These are phyloP conservation scores for Lentinula guzmanii DNA, from an alignment of 768 basidiomycete genomes.

Conservation along the genomic window DNA sequence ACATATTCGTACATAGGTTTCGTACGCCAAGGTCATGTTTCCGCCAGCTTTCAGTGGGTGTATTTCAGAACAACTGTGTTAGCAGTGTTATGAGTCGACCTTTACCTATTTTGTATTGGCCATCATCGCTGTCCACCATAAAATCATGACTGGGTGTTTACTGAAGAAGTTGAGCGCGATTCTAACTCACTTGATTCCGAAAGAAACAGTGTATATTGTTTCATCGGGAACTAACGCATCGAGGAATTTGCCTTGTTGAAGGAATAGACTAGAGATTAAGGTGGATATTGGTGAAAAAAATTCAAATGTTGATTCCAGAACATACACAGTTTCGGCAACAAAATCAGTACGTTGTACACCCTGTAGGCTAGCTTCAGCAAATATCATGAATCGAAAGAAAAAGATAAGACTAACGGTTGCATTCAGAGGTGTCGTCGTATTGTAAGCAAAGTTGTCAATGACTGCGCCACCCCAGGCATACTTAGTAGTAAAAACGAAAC, in stretches of 20 bases:
- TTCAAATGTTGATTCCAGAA: neutral
- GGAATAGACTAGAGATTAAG: slow-evolving; percentile 13
- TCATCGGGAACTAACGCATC: slow-evolving; percentile 20
- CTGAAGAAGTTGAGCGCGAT: neutral
- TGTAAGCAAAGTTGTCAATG: slow-evolving; percentile 26
- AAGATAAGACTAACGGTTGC: slow-evolving; percentile 11
- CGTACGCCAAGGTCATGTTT: slow-evolving; percentile 14
- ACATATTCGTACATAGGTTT: no score
- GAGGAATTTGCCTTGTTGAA: slow-evolving; percentile 22
- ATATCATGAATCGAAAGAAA: neutral
- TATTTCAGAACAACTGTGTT: neutral
- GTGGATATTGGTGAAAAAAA: neutral
- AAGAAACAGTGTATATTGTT: slow-evolving; percentile 23
- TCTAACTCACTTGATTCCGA: slow-evolving; percentile 25
- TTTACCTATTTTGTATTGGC: slow-evolving; percentile 19
- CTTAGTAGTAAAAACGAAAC: slow-evolving; percentile 7
- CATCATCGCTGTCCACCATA: slow-evolving; percentile 15
- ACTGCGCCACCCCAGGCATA: slow-evolving; percentile 28
- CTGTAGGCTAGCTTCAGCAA: slow-evolving; percentile 1
- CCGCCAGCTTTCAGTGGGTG: slow-evolving; percentile 15
- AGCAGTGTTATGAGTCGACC: neutral
- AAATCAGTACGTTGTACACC: slow-evolving; percentile 21
- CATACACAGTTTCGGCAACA: slow-evolving; percentile 15
- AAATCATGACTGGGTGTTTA: neutral
- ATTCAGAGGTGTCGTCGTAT: slow-evolving; percentile 23